phyloP scores from a whole-genome alignment of 805 yeast species.

The Metschnikowia continentalis region DNA sequence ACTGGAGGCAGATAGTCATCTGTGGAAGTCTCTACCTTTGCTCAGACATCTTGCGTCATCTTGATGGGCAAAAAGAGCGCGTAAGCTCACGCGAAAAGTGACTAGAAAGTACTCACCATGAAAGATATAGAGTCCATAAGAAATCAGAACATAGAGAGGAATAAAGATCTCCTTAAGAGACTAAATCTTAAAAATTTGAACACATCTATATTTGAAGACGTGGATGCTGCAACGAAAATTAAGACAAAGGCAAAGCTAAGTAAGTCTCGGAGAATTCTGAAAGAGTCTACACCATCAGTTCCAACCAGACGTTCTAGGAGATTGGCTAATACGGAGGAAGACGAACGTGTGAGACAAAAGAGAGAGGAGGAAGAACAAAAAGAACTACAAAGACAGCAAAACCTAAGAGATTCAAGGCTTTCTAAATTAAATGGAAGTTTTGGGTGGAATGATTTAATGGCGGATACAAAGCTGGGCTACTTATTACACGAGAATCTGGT shows the following conservation, averaged over 20 bases:
- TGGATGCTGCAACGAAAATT: conserved; percentile 23
- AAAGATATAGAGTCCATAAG: conserved; percentile 11
- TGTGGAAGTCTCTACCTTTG: conserved; percentile 43
- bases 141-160: conserved; percentile 71
- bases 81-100: neutral
- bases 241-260: conserved; percentile 15
- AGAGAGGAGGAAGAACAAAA: conserved; percentile 42
- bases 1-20: conserved; percentile 29
- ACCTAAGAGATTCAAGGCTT: conserved; percentile 36
- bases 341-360: conserved; percentile 30
- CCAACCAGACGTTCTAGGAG: conserved; percentile 79
- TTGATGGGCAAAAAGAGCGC: conserved; percentile 4
- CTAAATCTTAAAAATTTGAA: conserved; percentile 63
- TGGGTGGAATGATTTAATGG: conserved; percentile 54
- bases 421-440: conserved; percentile 65
- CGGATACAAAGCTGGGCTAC: conserved; percentile 36
- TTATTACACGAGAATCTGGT: conserved; percentile 24
- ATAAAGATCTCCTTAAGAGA: conserved; percentile 67
- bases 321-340: conserved; percentile 50
- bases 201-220: conserved; percentile 48
- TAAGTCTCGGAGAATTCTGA: conserved; percentile 18
- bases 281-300: conserved; percentile 23
- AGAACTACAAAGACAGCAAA: conserved; percentile 8
- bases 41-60: conserved; percentile 33
- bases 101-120: conserved; percentile 1